Base-by-base conservation (phyloP, 2,329 filamentous ascomycete genomes). In the Epichloe elymi region DNA sequence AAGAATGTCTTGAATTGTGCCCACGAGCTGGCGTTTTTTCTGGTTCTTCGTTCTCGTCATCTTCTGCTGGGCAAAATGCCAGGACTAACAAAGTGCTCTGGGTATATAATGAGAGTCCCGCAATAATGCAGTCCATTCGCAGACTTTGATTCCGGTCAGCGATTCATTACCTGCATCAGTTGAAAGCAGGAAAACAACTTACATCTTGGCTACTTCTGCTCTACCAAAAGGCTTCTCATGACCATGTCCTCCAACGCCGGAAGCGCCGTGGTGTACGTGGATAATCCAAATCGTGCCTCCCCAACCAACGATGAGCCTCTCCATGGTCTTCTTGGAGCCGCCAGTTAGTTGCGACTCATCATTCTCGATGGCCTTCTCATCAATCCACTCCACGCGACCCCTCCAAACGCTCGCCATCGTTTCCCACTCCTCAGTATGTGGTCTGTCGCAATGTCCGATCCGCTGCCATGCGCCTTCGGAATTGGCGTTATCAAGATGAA, bases 321-420 rank as follows among this genome's bases (percentile, higher is more conserved):
- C 91, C 14, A 80, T 74, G 4, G 50, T 47, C 43, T 44, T 50
- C 8, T 47, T 49, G 15, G 38, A 23, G 20, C 20, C 38, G 15
- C 39, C 41, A 37, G 39, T 38, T n/a, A 23, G 23, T 15, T 36
- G 45, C n/a, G 43, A 51, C 37, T 89, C 82, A 50, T 91, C 86
- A 3, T 71, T 74, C 57, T 90, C 86, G n/a, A 96, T 73, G 5
- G 79, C 74, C 54, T 83, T 78, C 59, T 95, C 86, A 60, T 97
- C 88, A 43, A 97, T 85, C 93, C 93, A 98, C 64, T 97, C 89
- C 1, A 83, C 82, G 20, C 90, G 78, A 2, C 87, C 88, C 69
- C 91, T 95, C 90, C 93, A 97, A 4, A 96, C 88, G 45, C 86
- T 80, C 0, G 90, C 90, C 90, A 98, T 96, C 41, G 95, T 89